Base-by-base conservation (phyloP, 2,329 filamentous ascomycete genomes). In the Fusarium sp. region DNA sequence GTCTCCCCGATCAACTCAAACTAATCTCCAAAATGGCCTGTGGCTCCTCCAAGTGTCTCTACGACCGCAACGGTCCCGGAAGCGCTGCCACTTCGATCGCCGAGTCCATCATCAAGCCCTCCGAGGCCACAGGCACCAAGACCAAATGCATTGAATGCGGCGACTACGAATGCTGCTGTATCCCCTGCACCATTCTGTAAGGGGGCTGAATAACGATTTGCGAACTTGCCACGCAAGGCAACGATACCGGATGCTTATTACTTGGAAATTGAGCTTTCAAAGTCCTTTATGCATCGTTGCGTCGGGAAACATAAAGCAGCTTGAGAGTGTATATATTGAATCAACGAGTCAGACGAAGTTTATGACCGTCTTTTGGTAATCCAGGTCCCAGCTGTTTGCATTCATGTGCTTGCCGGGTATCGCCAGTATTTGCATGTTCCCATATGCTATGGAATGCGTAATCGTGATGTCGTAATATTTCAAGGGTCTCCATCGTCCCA, bases 171-270 rank as follows among this genome's bases (percentile, higher is more conserved):
- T 87, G 84, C 74, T 87, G 85, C 74, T 87, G 85, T 72, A 85
- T 87, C 59, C 83, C 83, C 21, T 87, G 85, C 66, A 80, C 77
- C 11, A 80, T 87, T 36, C 82, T 87, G 79, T 86, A 73, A 78
- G 31, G 39, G 42, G 20, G 6, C n/a, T 13, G 3, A 18, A 23
- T 21, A 36, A 27, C 18, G 40, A 29, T 31, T 11, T 39, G 33
- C 37, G 29, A 35, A 35, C 3, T 47, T 33, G 13, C 11, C 5
- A 15, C 18, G 53, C 18, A 31, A 15, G 14, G 17, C 25, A 47
- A 31, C 39, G 45, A 21, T 21, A 21, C 8, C 14, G 39, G 49
- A 23, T 18, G 20, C 58, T 42, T 40, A 8, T 46, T 65, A 18
- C 39, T 64, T 59, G 42, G 48, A 23, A 36, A 35, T 17, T 45